Percentiles rank a stretch among this genome's conserved stretches.
These are phyloP conservation scores for Capniomyces stellatus DNA, from an alignment of 371 early-diverging fungal species.

Conservation along the genomic window DNA sequence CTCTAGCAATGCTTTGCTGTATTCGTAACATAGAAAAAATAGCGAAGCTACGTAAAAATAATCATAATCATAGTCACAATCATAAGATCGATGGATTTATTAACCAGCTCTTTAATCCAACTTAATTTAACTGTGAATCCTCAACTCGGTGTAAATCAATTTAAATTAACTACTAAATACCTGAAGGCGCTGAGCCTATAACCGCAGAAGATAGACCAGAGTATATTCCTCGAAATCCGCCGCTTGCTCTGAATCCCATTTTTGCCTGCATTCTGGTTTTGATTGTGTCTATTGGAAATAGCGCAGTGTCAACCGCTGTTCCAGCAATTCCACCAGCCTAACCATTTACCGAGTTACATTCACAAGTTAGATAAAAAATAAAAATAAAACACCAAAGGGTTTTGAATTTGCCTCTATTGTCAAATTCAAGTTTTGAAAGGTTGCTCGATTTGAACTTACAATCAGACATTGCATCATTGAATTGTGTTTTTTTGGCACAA, in stretches of 20 bases:
- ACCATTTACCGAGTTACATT: constrained; percentile 1
- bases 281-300: constrained; percentile 87
- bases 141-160: no score
- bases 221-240: constrained; percentile 84
- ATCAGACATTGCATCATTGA: not conserved
- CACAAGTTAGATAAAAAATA: not conserved
- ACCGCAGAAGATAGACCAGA: constrained; percentile 80
- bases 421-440: not conserved
- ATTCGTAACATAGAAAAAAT: constrained; percentile 86
- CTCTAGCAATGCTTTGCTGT: constrained; percentile 36
- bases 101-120: no score
- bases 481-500: not conserved
- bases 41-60: constrained; percentile 65
- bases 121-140: no score
- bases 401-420: no score
- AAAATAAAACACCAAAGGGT: not conserved
- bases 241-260: constrained; percentile 69
- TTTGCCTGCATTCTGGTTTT: constrained; percentile 80
- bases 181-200: constrained; percentile 71
- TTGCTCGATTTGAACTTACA: not conserved
- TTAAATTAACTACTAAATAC: not conserved
- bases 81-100: no score
- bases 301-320: constrained; percentile 65
- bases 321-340: constrained; percentile 65
- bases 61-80: not conserved